Evolutionary conservation across 495 filamentous ascomycete species (phyloP), one percentile per base, ranked within the genome.

Genomic region (Staphylotrichum tortipilum): DNA sequence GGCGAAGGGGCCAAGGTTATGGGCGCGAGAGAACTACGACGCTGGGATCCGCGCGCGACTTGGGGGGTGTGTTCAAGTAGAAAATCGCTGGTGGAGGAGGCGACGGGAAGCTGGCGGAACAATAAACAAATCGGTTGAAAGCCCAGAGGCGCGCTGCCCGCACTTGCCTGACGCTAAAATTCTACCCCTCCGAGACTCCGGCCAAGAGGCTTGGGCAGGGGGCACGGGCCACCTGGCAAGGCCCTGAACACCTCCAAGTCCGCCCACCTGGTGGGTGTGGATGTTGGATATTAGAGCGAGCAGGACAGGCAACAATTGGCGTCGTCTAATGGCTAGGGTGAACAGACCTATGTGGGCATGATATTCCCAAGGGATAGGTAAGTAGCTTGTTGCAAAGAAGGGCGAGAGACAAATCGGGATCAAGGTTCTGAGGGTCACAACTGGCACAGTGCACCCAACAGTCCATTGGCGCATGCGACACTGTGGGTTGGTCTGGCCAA

Each of bases 41-140:
- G 44, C 34, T 34, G 33, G 40, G 36, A 15, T 49, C n/a, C 14
- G 44, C 19, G 45, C 28, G 49, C 41, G 17, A 24, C 22, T 33
- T 44, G 38, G 19, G n/a, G 43, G 31, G 28, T 28, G 45, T 34
- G 19, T 44, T 48, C 39, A n/a, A 33, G 48, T 47, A 38, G 33
- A 43, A 46, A 11, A 44, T 45, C 22, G 33, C 8, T 26, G 26
- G 45, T 40, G 42, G 44, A 31, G 52, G 45, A 24, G 52, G 36
- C 41, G 41, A 12, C 47, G 39, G 46, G 29, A 50, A 43, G 44
- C n/a, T n/a, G 46, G 50, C 19, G 11, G 35, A 47, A 45, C 4
- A n/a, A 39, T 59, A 59, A 59, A 59, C 56, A 59, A 55, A 59
- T 59, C 45, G 42, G 36, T 44, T 41, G 38, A 34, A 40, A 15